phyloP scores from a whole-genome alignment of 345 rosid species.

The Aethionema arabicum region DNA sequence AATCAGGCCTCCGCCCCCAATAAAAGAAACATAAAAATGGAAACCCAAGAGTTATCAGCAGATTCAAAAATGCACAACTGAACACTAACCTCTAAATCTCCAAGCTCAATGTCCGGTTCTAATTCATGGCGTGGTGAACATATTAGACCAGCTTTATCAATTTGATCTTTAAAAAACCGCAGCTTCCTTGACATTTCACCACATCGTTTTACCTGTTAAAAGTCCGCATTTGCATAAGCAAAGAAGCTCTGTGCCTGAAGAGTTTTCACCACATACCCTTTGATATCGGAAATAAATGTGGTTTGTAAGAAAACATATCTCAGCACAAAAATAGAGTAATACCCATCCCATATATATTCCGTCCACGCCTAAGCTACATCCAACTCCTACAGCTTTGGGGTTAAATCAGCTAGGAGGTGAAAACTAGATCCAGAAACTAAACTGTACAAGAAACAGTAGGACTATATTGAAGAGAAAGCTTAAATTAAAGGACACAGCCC shows the following conservation, averaged over 20 bases:
- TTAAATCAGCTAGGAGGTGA: slow-evolving; percentile 3
- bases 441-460: slow-evolving; percentile 1
- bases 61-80: slow-evolving; percentile 5
- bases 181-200: slow-evolving; percentile 97
- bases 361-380: slow-evolving; percentile 12
- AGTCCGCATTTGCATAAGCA: slow-evolving; percentile 32
- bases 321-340: not conserved
- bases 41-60: slow-evolving; percentile 21
- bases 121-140: slow-evolving; percentile 57
- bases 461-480: not conserved
- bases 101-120: slow-evolving; percentile 79
- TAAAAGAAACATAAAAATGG: not conserved
- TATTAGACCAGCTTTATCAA: slow-evolving; percentile 75
- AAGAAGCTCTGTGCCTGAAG: slow-evolving; percentile 8
- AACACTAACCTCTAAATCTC: slow-evolving; percentile 77
- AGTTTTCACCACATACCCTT: slow-evolving; percentile 2
- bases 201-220: slow-evolving; percentile 80
- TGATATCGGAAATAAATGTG: not conserved
- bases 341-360: slow-evolving; percentile 5
- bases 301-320: not conserved
- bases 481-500: no score
- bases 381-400: slow-evolving; percentile 9
- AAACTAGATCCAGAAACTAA: slow-evolving; percentile 1
- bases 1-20: not conserved
- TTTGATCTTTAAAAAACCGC: slow-evolving; percentile 87